phyloP scores from a whole-genome alignment of 495 filamentous ascomycete genomes.

The Niebla homalea region DNA sequence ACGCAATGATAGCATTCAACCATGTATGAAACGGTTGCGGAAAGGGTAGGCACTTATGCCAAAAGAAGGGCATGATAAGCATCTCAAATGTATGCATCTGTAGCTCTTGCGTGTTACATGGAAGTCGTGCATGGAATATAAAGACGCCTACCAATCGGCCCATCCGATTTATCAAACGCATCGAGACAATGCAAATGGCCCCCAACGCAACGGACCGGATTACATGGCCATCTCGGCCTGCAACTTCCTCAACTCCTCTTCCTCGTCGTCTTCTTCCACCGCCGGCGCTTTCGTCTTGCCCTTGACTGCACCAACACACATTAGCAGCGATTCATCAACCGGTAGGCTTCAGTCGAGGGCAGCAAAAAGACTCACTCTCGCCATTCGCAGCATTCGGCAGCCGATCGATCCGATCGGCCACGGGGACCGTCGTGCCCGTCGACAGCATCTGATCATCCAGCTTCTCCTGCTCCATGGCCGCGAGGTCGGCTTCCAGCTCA shows the following conservation, averaged over 20 bases:
- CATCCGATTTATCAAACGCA: no score
- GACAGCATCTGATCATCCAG: conserved; percentile 89
- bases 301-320: conserved; percentile 23
- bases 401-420: conserved; percentile 53
- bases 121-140: no score
- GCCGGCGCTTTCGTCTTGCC: conserved; percentile 45
- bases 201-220: conserved; percentile 8
- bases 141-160: no score
- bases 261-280: conserved; percentile 81
- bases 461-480: conserved; percentile 67
- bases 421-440: conserved; percentile 59
- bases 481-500: conserved; percentile 70
- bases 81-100: no score
- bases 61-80: no score
- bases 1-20: no score
- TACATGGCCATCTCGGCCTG: conserved; percentile 97
- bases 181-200: no score
- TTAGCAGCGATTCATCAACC: conserved; percentile 9
- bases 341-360: conserved; percentile 1
- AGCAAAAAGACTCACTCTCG: conserved; percentile 49
- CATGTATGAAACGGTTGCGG: no score
- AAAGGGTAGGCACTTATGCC: no score
- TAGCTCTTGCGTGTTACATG: no score
- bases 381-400: conserved; percentile 59
- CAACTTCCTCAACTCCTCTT: conserved; percentile 84